These are phyloP conservation scores for Venturiaceae sp. DNA, from an alignment of 2,329 filamentous ascomycete species.

Conservation along the genomic window DNA sequence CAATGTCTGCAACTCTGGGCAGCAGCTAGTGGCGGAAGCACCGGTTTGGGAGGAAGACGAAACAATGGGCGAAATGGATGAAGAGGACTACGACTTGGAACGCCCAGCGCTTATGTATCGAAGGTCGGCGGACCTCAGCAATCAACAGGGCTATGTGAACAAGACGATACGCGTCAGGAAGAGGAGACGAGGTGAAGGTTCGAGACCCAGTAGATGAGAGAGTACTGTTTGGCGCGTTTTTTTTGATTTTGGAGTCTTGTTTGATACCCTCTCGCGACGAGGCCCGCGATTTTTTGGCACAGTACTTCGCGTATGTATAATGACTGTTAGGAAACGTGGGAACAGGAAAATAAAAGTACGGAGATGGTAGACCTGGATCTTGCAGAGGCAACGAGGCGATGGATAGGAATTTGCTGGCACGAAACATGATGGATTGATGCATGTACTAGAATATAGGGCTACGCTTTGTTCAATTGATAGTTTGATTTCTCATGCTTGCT, in stretches of 20 bases:
- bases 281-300: background rate
- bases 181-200: background rate
- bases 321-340: background rate
- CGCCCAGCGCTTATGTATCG: background rate
- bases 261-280: background rate
- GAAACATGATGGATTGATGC: background rate
- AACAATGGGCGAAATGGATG: background rate
- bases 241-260: background rate
- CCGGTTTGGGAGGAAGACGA: slow-evolving; percentile 1
- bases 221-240: background rate
- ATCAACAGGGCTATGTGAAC: background rate
- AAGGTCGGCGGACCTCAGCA: background rate
- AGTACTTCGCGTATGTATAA: no score
- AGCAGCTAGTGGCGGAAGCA: background rate
- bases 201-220: background rate
- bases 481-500: no score
- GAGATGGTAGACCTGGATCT: background rate
- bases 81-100: background rate
- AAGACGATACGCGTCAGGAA: slow-evolving; percentile 6
- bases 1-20: background rate
- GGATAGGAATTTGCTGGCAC: background rate
- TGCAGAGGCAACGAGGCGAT: background rate
- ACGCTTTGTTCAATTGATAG: background rate
- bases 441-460: background rate
- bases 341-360: background rate